These are phyloP conservation scores for Astragalus glycyphyllos DNA, from an alignment of 306 rosid genomes.

Conservation along the genomic window DNA sequence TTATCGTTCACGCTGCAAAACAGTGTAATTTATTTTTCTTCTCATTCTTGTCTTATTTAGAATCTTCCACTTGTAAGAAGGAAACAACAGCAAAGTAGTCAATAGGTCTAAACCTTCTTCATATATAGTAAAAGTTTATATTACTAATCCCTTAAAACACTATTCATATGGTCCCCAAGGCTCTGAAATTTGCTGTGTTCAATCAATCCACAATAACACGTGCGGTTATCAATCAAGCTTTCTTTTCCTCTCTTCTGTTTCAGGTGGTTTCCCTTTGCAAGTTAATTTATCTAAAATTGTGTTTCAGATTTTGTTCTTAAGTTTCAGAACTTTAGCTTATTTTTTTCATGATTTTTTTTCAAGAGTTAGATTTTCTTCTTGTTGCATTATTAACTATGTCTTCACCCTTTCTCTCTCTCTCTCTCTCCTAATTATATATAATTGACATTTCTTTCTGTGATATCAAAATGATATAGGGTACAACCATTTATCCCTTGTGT, in stretches of 20 bases:
- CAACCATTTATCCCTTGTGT: constrained; percentile 48
- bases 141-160: constrained; percentile 35
- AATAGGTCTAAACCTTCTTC: constrained; percentile 32
- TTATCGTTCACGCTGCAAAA: too few relatives aligned
- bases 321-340: constrained; percentile 24
- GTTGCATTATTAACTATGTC: constrained; percentile 29
- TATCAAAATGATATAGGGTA: constrained; percentile 36
- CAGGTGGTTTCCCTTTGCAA: constrained; percentile 48
- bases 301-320: constrained; percentile 27
- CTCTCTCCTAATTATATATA: constrained; percentile 37
- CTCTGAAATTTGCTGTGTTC: constrained; percentile 43
- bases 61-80: constrained; percentile 26
- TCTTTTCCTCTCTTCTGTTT: constrained; percentile 46
- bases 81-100: constrained; percentile 31
- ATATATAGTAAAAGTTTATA: too few relatives aligned
- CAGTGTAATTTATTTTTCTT: too few relatives aligned
- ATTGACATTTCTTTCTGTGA: constrained; percentile 49
- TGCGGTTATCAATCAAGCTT: constrained; percentile 51
- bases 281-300: constrained; percentile 37
- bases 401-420: background rate
- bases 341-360: too few relatives aligned
- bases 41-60: constrained; percentile 28
- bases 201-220: constrained; percentile 52
- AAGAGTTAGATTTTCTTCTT: too few relatives aligned
- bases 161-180: constrained; percentile 55